Percentiles rank a stretch among this genome's conserved stretches.
phyloP scores from a whole-genome alignment of 305 asterid species.

The Petunia hybrid region DNA sequence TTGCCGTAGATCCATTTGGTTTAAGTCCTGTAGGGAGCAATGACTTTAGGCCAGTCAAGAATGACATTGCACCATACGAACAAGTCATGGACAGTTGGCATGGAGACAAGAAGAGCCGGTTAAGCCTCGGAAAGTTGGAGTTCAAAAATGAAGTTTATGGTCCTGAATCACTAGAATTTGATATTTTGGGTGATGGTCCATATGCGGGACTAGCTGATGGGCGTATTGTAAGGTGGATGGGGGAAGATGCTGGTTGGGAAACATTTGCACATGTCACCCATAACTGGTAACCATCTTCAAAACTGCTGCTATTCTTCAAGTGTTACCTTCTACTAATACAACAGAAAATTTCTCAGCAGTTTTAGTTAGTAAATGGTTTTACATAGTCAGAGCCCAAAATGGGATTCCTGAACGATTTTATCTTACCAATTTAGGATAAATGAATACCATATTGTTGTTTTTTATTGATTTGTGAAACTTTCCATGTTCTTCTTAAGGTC shows the following conservation, averaged over 20 bases:
- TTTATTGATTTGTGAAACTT: neutral
- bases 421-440: too few relatives aligned
- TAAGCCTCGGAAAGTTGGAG: conserved; percentile 66
- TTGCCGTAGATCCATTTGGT: conserved; percentile 73
- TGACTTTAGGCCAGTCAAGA: conserved; percentile 73
- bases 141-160: conserved; percentile 71
- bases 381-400: too few relatives aligned
- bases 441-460: too few relatives aligned
- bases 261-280: conserved; percentile 76
- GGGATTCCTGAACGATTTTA: too few relatives aligned
- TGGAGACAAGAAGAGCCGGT: conserved; percentile 66
- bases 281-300: conserved; percentile 57
- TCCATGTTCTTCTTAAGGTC: conserved; percentile 49
- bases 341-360: too few relatives aligned
- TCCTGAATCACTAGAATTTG: conserved; percentile 90
- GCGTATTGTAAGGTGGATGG: conserved; percentile 87
- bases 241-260: conserved; percentile 77
- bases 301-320: too few relatives aligned
- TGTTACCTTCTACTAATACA: too few relatives aligned
- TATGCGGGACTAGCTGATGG: conserved; percentile 92
- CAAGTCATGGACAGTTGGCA: conserved; percentile 79
- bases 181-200: conserved; percentile 77
- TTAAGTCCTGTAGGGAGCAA: conserved; percentile 77
- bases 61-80: conserved; percentile 66
- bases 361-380: too few relatives aligned